Base-by-base conservation (phyloP, 2,329 filamentous ascomycete genomes). In the Botryotinia convoluta region DNA sequence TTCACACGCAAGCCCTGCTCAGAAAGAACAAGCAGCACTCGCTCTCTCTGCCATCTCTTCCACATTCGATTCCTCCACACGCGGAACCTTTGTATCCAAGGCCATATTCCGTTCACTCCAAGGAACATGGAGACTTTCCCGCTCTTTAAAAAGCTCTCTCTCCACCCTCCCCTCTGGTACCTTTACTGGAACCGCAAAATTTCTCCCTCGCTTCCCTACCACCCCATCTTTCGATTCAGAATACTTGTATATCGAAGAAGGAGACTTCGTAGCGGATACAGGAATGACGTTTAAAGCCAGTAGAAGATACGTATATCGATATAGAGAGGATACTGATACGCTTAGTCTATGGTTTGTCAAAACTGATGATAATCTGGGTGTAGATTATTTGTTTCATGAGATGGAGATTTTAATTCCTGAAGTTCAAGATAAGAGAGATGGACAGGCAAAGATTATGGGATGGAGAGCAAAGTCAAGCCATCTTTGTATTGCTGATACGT, bases 331-430 rank as follows among this genome's bases (percentile, higher is more conserved):
- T 73, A 16, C 79, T 1, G 91, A 94, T 77, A 81, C 81, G 42
- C 83, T 95, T 35, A 92, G 88, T 74, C 89, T 92, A 1, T 95
- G 92, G 92, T 94, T 94, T 77, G 89, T 89, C 57, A 89, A 90
- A 75, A 85, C 87, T 1, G 90, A 93, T 76, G 82, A 85, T 44
- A 71, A 60, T 26, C 84, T 84, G 72, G 85, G 86, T 22, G 90
- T 90, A 0, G 92, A 94, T 79, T 92, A 94, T 75, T 83, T 94
- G 32, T 95, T 95, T 81, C 92, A 94, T 78, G 87, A 90, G 75
- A 83, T 94, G n/a, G 86, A 91, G 73, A 92, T 94, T 37, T 37
- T 76, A 74, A 83, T 35, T 20, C 73, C 63, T 76, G 77, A 61
- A 81, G 87, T 71, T 82, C 65, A 60, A 22, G 29, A 39, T 32